phyloP scores from a whole-genome alignment of 805 yeast species.

The Millerozyma acaciae region DNA sequence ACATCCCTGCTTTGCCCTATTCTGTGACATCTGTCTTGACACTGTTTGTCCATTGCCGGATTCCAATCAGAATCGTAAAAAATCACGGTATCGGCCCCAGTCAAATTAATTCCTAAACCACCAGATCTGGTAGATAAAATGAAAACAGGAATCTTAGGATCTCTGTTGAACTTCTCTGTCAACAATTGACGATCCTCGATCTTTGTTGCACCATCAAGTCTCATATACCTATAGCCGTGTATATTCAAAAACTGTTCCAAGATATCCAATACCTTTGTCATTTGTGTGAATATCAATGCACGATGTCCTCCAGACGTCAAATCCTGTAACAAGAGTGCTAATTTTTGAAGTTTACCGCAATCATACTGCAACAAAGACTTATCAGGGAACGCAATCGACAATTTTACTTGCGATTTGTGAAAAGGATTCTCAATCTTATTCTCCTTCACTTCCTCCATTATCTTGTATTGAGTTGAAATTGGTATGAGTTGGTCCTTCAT shows the following conservation, averaged over 20 bases:
- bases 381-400: constrained; percentile 94
- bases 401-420: constrained; percentile 79
- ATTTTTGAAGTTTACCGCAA: constrained; percentile 91
- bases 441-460: constrained; percentile 25
- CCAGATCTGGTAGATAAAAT: constrained; percentile 95
- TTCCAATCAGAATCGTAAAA: constrained; percentile 99
- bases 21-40: constrained; percentile 98
- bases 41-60: constrained; percentile 99
- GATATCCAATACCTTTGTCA: constrained; percentile 94
- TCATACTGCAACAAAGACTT: constrained; percentile 88
- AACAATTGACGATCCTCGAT: constrained; percentile 93
- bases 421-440: constrained; percentile 51
- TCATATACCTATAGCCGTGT: constrained; percentile 90
- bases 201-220: constrained; percentile 96
- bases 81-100: constrained; percentile 98
- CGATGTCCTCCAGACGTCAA: constrained; percentile 86
- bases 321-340: constrained; percentile 71
- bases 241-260: constrained; percentile 89
- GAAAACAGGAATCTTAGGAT: constrained; percentile 81
- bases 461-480: constrained; percentile 27
- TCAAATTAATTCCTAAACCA: constrained; percentile 93
- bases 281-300: constrained; percentile 93
- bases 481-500: constrained; percentile 54
- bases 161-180: constrained; percentile 90
- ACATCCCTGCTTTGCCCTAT: constrained; percentile 98